These are phyloP conservation scores for Eucalyptus erythrocorys DNA, from an alignment of 345 rosid species.

Conservation along the genomic window DNA sequence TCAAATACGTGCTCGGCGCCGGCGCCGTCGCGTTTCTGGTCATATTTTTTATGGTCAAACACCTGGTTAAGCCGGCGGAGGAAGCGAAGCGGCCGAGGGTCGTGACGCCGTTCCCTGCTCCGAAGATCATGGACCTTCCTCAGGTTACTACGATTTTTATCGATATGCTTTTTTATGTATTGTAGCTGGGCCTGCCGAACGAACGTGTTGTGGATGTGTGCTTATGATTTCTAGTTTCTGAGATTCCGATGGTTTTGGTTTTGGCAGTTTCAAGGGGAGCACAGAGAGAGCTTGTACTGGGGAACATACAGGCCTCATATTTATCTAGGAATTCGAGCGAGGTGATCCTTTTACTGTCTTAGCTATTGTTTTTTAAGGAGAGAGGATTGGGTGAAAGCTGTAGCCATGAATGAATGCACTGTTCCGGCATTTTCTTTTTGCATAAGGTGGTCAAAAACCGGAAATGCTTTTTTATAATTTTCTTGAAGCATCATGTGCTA, in stretches of 20 bases:
- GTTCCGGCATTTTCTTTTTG: background rate
- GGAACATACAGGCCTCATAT: constrained; percentile 91
- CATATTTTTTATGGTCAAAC: constrained; percentile 21
- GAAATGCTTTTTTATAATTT: background rate
- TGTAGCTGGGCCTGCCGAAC: background rate
- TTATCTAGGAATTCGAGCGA: constrained; percentile 84
- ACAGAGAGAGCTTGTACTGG: constrained; percentile 85
- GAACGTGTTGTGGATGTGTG: background rate
- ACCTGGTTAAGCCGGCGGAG: constrained; percentile 19
- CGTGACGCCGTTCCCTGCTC: constrained; percentile 82
- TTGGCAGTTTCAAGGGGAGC: constrained; percentile 80
- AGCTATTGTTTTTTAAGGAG: background rate
- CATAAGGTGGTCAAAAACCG: background rate
- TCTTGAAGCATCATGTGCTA: background rate
- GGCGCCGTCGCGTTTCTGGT: constrained; percentile 13
- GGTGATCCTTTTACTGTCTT: constrained; percentile 17
- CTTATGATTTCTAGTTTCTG: background rate
- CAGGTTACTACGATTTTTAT: constrained; percentile 12
- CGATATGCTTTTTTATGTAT: background rate
- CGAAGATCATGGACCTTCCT: constrained; percentile 67
- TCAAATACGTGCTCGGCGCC: constrained; percentile 29
- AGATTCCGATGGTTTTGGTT: background rate
- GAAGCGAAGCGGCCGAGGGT: constrained; percentile 42
- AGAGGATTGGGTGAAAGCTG: background rate
- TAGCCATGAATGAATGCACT: background rate